Conservation (phyloP, 768 basidiomycete genomes). For the Boletus sp. region DNA sequence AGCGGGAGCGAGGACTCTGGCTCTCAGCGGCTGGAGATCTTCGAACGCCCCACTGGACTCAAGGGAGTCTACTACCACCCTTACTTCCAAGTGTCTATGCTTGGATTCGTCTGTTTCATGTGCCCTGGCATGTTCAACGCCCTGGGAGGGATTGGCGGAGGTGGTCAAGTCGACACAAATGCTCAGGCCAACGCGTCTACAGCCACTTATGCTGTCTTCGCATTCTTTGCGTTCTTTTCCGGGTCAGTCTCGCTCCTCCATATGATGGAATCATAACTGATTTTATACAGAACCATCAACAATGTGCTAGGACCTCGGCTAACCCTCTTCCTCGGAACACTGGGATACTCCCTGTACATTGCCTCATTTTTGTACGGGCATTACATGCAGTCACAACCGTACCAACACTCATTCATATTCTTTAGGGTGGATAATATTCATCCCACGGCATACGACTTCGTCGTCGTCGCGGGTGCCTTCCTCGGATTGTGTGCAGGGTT, state of each 20-base stretch:
- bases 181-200: slow-evolving; percentile 70
- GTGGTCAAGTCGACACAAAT: slow-evolving; percentile 65
- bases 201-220: slow-evolving; percentile 65
- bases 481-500: slow-evolving; percentile 72
- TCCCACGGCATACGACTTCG: slow-evolving; percentile 55
- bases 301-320: slow-evolving; percentile 76
- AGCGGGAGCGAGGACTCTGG: slow-evolving; percentile 30
- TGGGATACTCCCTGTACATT: slow-evolving; percentile 76
- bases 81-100: slow-evolving; percentile 44
- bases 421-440: slow-evolving; percentile 70
- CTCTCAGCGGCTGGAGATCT: slow-evolving; percentile 31
- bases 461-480: slow-evolving; percentile 68
- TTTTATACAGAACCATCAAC: slow-evolving; percentile 59
- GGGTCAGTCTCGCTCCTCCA: slow-evolving; percentile 45
- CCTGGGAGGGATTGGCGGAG: slow-evolving; percentile 75
- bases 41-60: slow-evolving; percentile 49
- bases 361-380: slow-evolving; percentile 63
- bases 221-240: slow-evolving; percentile 62
- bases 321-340: slow-evolving; percentile 71
- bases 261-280: background rate
- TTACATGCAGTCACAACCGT: background rate
- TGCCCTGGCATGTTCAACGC: slow-evolving; percentile 74
- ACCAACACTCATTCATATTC: background rate
- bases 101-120: slow-evolving; percentile 69
- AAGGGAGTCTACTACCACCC: slow-evolving; percentile 60